Conservation (phyloP, 1,284 basidiomycete species). For the Caloboletus firmus region DNA sequence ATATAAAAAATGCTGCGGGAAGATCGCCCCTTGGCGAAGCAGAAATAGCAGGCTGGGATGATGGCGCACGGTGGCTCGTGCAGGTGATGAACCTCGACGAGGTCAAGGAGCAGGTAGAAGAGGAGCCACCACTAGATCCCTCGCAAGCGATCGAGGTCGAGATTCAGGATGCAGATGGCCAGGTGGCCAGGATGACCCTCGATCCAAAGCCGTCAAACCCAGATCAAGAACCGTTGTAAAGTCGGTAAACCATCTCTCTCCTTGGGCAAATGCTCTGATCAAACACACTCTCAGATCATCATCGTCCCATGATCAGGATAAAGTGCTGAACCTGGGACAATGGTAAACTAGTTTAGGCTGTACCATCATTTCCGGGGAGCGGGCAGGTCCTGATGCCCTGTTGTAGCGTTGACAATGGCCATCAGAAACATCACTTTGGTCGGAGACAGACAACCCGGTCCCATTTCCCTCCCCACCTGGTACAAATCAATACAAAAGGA, state of each 20-base stretch:
- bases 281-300: not conserved
- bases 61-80: conserved; percentile 77
- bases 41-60: conserved; percentile 73
- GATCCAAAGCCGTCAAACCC: conserved; percentile 27
- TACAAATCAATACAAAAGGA: conserved; percentile 11
- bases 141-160: conserved; percentile 43
- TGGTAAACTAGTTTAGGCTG: not conserved
- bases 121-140: conserved; percentile 22
- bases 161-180: conserved; percentile 67
- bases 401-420: not conserved
- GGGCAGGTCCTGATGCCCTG: not conserved
- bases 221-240: not conserved
- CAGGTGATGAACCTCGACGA: conserved; percentile 69
- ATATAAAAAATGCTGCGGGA: conserved; percentile 70
- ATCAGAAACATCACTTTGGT: not conserved
- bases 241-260: not conserved
- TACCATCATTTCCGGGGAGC: not conserved
- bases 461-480: not conserved
- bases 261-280: not conserved
- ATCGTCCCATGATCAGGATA: not conserved
- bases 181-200: conserved; percentile 60
- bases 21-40: conserved; percentile 74
- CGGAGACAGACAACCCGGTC: not conserved
- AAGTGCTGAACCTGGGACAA: not conserved
- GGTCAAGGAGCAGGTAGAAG: conserved; percentile 36